phyloP scores from a whole-genome alignment of 2,329 filamentous ascomycete species.

The Pseudogymnoascus sp. region DNA sequence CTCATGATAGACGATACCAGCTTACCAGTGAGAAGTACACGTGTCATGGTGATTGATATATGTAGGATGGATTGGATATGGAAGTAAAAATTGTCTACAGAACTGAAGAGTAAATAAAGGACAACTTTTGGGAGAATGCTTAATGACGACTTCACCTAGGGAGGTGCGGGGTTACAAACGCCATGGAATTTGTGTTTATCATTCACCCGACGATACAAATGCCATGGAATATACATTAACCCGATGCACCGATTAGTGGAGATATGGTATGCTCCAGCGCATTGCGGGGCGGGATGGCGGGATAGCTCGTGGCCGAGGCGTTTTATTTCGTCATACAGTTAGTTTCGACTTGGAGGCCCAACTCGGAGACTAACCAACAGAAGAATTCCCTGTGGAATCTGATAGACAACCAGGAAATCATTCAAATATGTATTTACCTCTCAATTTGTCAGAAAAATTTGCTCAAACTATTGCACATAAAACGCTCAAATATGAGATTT shows the following conservation, averaged over 20 bases:
- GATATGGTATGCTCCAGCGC: neutral
- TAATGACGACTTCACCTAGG: neutral
- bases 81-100: neutral
- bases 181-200: neutral
- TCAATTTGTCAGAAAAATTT: neutral
- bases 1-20: neutral
- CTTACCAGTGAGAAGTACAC: constrained; percentile 12
- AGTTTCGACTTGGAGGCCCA: neutral
- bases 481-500: neutral
- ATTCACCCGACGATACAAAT: neutral
- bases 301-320: neutral
- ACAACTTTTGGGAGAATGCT: neutral
- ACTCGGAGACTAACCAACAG: too few species aligned
- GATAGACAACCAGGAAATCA: neutral
- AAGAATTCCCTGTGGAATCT: neutral
- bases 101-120: neutral
- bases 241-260: neutral
- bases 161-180: neutral
- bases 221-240: neutral
- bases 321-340: neutral
- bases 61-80: neutral
- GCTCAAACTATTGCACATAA: neutral
- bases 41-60: constrained; percentile 10
- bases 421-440: neutral
- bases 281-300: neutral